Base-by-base conservation (phyloP, 2,329 filamentous ascomycete species). In the Ustilaginoidea virens region DNA sequence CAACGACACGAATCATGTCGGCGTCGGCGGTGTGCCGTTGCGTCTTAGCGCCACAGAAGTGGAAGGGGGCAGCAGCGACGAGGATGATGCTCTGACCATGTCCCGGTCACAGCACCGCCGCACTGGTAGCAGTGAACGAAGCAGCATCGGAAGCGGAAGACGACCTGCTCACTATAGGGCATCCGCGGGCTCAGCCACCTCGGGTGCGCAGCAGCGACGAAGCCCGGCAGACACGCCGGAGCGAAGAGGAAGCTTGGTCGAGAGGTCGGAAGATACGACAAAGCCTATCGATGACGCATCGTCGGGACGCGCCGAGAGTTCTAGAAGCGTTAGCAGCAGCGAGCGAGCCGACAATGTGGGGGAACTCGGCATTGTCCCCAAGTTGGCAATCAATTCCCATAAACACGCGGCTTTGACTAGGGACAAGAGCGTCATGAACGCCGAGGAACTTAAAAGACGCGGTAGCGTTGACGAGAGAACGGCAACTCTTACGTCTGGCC, bases 1-100 rank as follows among this genome's bases (percentile, higher is more conserved):
- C 3, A 78, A 76, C 25, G 70, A 64, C 33, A 35, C 33, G 22
- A 86, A 87, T 32, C 79, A 82, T 35, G 79, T 72, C 23, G 72
- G 71, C 23, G 69, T 77, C 1, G 71, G 76, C 23, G 85, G 83
- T 31, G 86, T 96, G 22, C 90, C 90, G 2, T 73, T 94, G 54
- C 76, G 90, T 24, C 63, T 98, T 36, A 92, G 82, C 49, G 87
- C 90, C n/a, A 92, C 81, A 28, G 90, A 98, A 52, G 81, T 96
- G 10, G 85, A 92, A 44, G 83, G 81, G 39, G 85, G 77, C 39
- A 82, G 86, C 42, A 82, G 76, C 47, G 80, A 83, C 29, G 77
- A 82, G 25, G 80, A 82, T 27, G 74, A 78, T 23, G 49, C 53
- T 11, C 52, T 56, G 19, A 47, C 52, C 28, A 47, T 50, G 41